Evolutionary conservation across 768 basidiomycete species (phyloP).

Genomic region (Podaxis carcinomalis): DNA sequence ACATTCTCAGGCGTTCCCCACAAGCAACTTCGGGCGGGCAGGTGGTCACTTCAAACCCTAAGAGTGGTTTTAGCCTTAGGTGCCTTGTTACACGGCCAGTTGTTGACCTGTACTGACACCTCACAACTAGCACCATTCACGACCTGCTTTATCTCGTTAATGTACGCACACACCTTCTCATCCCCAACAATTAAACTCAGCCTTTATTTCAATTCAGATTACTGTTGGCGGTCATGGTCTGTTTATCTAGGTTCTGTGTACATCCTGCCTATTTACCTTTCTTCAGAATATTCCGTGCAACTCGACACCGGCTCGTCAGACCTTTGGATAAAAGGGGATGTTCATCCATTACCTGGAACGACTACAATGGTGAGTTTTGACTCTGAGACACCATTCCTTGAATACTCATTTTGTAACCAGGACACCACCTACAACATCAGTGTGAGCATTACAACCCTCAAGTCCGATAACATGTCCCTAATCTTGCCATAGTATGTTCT

Average conservation of each 20-base stretch:
- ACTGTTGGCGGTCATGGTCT: conserved; percentile 59
- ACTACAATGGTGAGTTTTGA: conserved; percentile 41
- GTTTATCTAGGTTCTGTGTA: conserved; percentile 16
- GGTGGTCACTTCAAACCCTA: conserved; percentile 26
- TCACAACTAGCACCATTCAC: conserved; percentile 51
- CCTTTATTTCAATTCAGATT: conserved; percentile 38
- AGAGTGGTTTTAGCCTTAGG: conserved; percentile 40
- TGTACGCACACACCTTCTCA: conserved; percentile 36
- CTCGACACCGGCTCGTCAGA: conserved; percentile 86
- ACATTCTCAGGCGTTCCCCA: conserved; percentile 33
- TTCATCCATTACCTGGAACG: conserved; percentile 43
- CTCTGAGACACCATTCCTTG: conserved; percentile 1
- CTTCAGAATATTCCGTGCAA: conserved; percentile 65
- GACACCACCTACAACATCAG: conserved; percentile 54
- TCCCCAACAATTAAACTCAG: conserved; percentile 4
- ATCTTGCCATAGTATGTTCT: conserved; percentile 60
- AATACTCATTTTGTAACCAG: conserved; percentile 25
- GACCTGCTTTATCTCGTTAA: conserved; percentile 80
- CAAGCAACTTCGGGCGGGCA: conserved; percentile 27
- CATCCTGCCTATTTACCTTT: neutral
- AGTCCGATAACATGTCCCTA: neutral
- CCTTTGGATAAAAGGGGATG: conserved; percentile 60
- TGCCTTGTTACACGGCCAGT: conserved; percentile 21
- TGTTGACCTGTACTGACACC: conserved; percentile 15
- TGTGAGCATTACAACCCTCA: conserved; percentile 32